Conservation (phyloP, 2,329 filamentous ascomycete genomes). For the Penicillium hordei region DNA sequence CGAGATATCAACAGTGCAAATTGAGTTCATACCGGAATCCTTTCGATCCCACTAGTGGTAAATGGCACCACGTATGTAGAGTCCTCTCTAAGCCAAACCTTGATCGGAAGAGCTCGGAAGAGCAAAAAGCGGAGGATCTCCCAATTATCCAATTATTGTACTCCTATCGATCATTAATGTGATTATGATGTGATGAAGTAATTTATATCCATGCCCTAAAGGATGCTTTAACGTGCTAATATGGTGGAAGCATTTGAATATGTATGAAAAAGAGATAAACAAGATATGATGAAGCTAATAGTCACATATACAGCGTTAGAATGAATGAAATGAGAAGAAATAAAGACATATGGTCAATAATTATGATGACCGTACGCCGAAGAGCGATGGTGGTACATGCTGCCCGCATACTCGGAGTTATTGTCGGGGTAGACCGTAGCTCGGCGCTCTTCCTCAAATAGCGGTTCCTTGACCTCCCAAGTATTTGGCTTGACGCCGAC, state of each 20-base stretch:
- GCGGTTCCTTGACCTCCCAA: constrained; percentile 94
- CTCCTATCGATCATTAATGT: background rate
- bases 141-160: background rate
- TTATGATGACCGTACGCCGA: constrained; percentile 41
- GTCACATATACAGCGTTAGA: constrained; percentile 16
- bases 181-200: background rate
- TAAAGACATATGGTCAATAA: constrained; percentile 27
- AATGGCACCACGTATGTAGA: background rate
- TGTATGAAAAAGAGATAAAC: constrained; percentile 7
- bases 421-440: constrained; percentile 68
- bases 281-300: constrained; percentile 17
- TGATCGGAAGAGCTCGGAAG: background rate
- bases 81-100: background rate
- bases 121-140: constrained; percentile 1
- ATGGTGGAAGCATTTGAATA: background rate
- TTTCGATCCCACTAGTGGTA: background rate
- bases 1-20: background rate
- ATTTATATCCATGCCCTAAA: background rate
- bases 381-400: constrained; percentile 44
- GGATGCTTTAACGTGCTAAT: background rate
- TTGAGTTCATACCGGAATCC: background rate
- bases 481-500: constrained; percentile 94
- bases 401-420: constrained; percentile 47
- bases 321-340: background rate
- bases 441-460: constrained; percentile 77